Evolutionary conservation across 75 land plant species (phyloP).

Genomic region (Cryptomeria japonica): DNA sequence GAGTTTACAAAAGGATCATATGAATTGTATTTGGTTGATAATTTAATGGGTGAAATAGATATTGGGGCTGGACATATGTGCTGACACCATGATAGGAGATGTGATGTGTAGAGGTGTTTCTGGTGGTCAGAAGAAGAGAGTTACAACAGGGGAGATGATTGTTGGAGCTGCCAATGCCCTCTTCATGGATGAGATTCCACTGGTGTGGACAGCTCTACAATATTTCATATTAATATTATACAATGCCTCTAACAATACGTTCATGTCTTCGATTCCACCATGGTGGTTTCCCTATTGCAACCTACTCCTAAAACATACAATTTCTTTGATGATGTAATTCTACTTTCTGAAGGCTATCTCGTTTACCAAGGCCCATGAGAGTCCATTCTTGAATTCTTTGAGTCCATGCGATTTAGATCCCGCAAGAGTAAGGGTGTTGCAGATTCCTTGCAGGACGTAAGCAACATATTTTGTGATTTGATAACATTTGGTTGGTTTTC

Average conservation of each 20-base stretch:
- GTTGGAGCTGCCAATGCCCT: conserved; percentile 69
- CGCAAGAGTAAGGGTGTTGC: conserved; percentile 77
- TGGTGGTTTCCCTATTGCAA: conserved; percentile 75
- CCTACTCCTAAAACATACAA: conserved; percentile 90
- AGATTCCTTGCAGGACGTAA: conserved; percentile 88
- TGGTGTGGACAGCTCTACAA: conserved; percentile 84
- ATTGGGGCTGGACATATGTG: conserved; percentile 74
- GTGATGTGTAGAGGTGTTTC: conserved; percentile 81
- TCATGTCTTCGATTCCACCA: conserved; percentile 59
- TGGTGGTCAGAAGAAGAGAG: conserved; percentile 90
- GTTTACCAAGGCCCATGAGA: conserved; percentile 76
- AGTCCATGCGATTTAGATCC: conserved; percentile 74
- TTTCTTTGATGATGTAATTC: conserved; percentile 82
- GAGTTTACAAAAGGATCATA: no score
- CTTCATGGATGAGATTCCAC: conserved; percentile 87
- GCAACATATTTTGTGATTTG: neutral
- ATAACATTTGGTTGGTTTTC: no score
- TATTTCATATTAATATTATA: conserved; percentile 69
- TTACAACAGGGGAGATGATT: conserved; percentile 82
- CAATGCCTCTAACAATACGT: conserved; percentile 53
- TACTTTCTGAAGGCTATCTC: conserved; percentile 70
- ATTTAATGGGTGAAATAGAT: conserved; percentile 24
- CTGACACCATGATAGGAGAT: conserved; percentile 83
- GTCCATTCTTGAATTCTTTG: conserved; percentile 65
- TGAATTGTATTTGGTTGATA: no score